Evolutionary conservation across 1,139 yeast species (phyloP).

Genomic region (Candida tetrigidarum): DNA sequence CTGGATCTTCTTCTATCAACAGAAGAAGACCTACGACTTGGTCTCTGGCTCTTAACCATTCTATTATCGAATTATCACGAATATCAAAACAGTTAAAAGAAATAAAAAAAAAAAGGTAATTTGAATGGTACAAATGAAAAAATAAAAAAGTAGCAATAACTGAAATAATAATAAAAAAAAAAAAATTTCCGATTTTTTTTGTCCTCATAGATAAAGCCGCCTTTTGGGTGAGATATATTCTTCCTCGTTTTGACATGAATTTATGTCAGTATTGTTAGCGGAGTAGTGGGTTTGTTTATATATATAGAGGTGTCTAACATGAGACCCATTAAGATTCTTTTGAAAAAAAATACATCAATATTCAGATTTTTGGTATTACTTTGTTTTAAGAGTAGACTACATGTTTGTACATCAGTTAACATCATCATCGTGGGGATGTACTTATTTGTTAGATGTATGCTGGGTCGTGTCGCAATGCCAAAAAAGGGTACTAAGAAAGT

Average conservation of each 20-base stretch:
- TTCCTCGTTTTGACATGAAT: too few species aligned
- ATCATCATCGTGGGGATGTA: too few species aligned
- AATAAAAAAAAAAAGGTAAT: too few species aligned
- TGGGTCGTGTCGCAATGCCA: too few species aligned
- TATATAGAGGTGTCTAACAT: not conserved
- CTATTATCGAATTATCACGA: not conserved
- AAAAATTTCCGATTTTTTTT: not conserved
- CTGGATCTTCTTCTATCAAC: constrained; percentile 27
- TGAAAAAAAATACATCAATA: too few species aligned
- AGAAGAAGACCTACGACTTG: constrained; percentile 30
- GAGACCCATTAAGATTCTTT: too few species aligned
- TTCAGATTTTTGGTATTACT: not conserved
- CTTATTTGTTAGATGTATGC: too few species aligned
- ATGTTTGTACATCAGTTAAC: not conserved
- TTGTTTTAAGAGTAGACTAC: not conserved
- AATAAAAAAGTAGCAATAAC: not conserved
- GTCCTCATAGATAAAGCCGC: constrained; percentile 1
- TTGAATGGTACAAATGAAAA: not conserved
- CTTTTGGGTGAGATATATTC: not conserved
- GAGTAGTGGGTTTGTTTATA: not conserved
- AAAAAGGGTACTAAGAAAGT: not conserved
- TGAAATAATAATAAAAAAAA: not conserved
- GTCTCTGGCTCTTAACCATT: constrained; percentile 7
- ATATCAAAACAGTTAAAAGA: not conserved
- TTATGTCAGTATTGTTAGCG: too few species aligned